Conservation (phyloP, 2,329 filamentous ascomycete species). For the Ophiostoma perfectum region DNA sequence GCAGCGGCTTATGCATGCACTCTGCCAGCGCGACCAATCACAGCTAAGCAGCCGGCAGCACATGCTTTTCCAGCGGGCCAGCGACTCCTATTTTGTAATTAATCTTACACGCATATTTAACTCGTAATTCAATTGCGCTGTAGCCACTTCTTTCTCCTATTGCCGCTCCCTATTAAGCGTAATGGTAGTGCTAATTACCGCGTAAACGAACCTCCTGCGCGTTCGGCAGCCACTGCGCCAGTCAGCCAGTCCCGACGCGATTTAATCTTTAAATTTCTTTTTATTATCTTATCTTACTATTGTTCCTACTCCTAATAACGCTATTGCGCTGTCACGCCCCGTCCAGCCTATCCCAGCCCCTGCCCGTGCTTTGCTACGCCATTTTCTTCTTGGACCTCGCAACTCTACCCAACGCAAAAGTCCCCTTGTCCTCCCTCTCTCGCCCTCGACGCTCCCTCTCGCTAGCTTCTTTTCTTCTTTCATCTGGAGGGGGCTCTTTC, state of each 20-base stretch:
- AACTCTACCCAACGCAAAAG: conserved; percentile 7
- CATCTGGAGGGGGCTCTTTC: not conserved
- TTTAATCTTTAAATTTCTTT: not conserved
- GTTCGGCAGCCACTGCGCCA: not conserved
- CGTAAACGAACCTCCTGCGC: too few species aligned
- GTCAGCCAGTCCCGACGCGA: conserved; percentile 1
- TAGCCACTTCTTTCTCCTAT: not conserved
- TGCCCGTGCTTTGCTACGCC: not conserved
- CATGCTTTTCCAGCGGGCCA: not conserved
- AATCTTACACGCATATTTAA: not conserved
- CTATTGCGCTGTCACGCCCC: not conserved
- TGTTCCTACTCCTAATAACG: not conserved
- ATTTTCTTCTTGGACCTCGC: not conserved
- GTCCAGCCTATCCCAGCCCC: not conserved
- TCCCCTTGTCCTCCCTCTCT: not conserved
- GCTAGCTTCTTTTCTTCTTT: conserved; percentile 13
- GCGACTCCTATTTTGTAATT: not conserved
- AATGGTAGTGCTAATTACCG: too few species aligned
- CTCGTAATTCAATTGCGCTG: not conserved
- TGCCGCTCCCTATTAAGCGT: not conserved
- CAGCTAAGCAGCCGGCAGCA: not conserved
- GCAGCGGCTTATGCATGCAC: not conserved
- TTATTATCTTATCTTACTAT: not conserved
- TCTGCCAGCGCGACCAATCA: not conserved
- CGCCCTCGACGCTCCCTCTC: not conserved